Evolutionary conservation across 345 rosid genomes (phyloP), one percentile per base, ranked within the genome.

Genomic region (Arabis hirsuta): DNA sequence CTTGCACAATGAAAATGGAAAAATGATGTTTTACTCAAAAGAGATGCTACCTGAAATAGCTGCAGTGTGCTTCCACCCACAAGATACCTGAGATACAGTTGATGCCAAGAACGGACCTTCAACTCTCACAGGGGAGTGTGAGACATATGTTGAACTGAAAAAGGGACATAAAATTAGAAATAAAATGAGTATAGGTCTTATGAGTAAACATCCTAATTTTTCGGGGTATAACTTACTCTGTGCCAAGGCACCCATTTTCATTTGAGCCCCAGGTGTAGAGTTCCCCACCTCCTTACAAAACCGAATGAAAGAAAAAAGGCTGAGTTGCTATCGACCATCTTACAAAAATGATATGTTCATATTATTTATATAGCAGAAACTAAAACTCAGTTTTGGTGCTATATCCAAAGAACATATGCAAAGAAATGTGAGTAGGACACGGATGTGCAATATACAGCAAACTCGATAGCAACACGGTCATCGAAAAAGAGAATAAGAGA

Each of bases 1-100:
- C 47, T 63, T 42, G 34, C n/a, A 62, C 54, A 57, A 11, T 14
- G 38, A 12, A 10, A 48, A 51, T 12, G 24, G 34, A 4, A 34
- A 16, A 14, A 44, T 9, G 2, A 8, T 41, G 11, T 4, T 59
- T 29, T 32, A 66, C 56, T 3, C 12, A 24, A 22, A 32, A 53
- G 19, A 71, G 48, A 57, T 22, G 86, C 66, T 82, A 87, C 98
- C 91, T 53, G 98, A 86, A 69, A 94, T 86, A 27, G 92, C 97
- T 47, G 97, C 96, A 36, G 96, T 94, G 73, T 94, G 98, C 85
- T 91, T 94, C 98, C 97, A 93, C 42, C 98, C 98, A 81, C 98
- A 94, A 56, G 97, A 89, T 57, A 90, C 96, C 88, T 93, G 88
- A 61, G 73, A 62, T 67, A 86, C 89, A 5, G 87, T 59, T 70